Evolutionary conservation across 179 eudicot genomes (phyloP).

Genomic region (Beta lomatogona): DNA sequence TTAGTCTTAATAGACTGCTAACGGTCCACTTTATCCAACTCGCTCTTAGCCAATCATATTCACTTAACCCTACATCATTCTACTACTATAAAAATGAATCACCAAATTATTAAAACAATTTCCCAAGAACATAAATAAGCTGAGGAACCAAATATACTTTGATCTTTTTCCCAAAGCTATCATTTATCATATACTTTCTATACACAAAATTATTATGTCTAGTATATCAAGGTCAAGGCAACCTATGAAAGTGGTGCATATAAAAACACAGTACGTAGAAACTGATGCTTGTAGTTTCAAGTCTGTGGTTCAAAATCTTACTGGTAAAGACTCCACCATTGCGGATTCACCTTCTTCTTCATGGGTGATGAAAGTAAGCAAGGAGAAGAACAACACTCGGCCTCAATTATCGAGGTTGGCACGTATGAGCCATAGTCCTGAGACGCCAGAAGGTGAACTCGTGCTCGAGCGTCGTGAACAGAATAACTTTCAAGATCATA

Average conservation of each 20-base stretch:
- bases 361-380: constrained; percentile 9
- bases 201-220: constrained; percentile 4
- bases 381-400: neutral
- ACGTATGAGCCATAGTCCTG: neutral
- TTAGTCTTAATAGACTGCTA: constrained; percentile 31
- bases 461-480: neutral
- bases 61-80: neutral
- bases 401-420: constrained; percentile 13
- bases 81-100: constrained; percentile 17
- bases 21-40: constrained; percentile 13
- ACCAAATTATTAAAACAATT: neutral
- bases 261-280: constrained; percentile 49
- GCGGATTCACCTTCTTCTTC: constrained; percentile 17
- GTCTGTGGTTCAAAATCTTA: constrained; percentile 56
- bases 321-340: constrained; percentile 47
- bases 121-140: constrained; percentile 11
- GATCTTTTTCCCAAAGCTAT: neutral
- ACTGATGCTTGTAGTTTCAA: constrained; percentile 60
- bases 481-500: neutral
- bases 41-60: constrained; percentile 6
- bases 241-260: constrained; percentile 53
- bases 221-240: constrained; percentile 11
- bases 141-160: neutral
- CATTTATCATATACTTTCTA: neutral
- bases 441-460: neutral